These are phyloP conservation scores for Clitoria ternatea DNA, from an alignment of 306 rosid species.

Conservation along the genomic window DNA sequence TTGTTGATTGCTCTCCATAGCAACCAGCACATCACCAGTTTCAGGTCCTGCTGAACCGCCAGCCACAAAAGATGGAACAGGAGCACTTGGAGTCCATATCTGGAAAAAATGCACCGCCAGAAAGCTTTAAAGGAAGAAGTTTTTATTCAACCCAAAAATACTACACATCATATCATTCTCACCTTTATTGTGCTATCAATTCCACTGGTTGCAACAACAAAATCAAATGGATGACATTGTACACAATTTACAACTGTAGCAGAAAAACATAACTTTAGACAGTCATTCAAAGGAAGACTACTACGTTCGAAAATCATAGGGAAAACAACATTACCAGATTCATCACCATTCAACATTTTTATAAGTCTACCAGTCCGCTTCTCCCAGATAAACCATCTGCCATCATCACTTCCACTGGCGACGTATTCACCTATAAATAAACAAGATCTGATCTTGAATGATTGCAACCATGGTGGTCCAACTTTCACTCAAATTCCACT, in stretches of 20 bases:
- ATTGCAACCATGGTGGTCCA: neutral
- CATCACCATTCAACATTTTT: constrained; percentile 85
- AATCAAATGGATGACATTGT: constrained; percentile 89
- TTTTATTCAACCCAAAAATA: constrained; percentile 9
- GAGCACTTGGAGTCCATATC: constrained; percentile 88
- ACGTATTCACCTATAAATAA: constrained; percentile 74
- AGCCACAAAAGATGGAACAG: constrained; percentile 71
- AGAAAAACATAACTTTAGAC: constrained; percentile 23
- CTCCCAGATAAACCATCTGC: constrained; percentile 99
- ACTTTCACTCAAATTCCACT: neutral
- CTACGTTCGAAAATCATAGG: constrained; percentile 6
- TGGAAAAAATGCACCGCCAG: constrained; percentile 33
- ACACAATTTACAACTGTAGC: constrained; percentile 84
- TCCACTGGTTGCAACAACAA: constrained; percentile 95
- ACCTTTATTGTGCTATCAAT: constrained; percentile 95
- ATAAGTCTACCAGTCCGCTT: constrained; percentile 84
- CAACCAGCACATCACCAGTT: constrained; percentile 53
- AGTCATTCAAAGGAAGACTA: neutral
- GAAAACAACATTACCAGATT: constrained; percentile 55
- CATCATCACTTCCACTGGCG: constrained; percentile 99
- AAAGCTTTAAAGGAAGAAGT: constrained; percentile 28
- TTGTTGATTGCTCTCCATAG: constrained; percentile 74
- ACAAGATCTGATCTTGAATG: neutral
- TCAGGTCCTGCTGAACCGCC: constrained; percentile 78
- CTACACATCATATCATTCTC: constrained; percentile 23